Conservation (phyloP, 176 grass and related monocot species). For the Cocos nucifera region DNA sequence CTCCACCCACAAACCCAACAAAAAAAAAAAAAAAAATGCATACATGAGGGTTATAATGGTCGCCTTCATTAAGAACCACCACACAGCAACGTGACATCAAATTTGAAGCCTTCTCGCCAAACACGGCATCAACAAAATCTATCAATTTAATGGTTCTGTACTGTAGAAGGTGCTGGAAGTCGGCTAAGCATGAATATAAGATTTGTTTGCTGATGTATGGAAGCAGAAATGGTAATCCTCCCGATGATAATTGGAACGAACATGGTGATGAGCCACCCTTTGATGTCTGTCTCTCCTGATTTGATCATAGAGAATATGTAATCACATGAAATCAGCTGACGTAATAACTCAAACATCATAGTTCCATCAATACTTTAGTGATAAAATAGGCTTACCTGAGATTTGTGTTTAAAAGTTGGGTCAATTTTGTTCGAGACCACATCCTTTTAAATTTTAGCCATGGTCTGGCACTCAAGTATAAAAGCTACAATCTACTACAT, state of each 20-base stretch:
- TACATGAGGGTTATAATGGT: background rate
- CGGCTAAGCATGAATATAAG: conserved; percentile 42
- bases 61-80: conserved; percentile 61
- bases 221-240: conserved; percentile 81
- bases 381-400: too few species aligned
- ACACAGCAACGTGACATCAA: conserved; percentile 75
- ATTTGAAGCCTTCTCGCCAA: conserved; percentile 51
- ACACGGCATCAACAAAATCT: conserved; percentile 67
- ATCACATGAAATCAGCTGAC: background rate
- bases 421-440: too few species aligned
- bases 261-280: conserved; percentile 56
- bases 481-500: too few species aligned
- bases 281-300: conserved; percentile 80
- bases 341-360: too few species aligned
- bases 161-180: conserved; percentile 83
- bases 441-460: too few species aligned
- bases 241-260: conserved; percentile 79
- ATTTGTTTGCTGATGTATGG: conserved; percentile 81
- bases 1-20: too few species aligned
- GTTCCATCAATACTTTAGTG: too few species aligned
- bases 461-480: too few species aligned
- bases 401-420: too few species aligned
- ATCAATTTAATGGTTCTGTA: conserved; percentile 76
- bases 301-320: background rate
- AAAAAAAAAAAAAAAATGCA: background rate